Conservation (phyloP, 345 rosid species). For the Hevea brasiliensis region DNA sequence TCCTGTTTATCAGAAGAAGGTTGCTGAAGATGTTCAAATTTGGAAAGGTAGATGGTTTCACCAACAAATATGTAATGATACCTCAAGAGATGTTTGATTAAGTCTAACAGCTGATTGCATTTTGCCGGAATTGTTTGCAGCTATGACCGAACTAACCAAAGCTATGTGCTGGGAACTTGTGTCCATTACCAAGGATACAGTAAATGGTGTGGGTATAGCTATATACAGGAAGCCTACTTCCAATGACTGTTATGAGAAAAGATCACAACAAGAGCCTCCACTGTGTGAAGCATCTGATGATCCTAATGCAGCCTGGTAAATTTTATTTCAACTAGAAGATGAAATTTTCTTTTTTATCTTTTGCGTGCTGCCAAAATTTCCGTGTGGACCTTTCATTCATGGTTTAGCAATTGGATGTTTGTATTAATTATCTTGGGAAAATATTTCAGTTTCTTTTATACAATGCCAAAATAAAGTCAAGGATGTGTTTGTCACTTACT, state of each 20-base stretch:
- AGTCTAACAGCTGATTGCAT: constrained; percentile 23
- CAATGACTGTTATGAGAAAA: constrained; percentile 74
- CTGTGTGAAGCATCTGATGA: constrained; percentile 78
- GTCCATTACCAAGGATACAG: constrained; percentile 62
- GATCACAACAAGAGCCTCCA: constrained; percentile 72
- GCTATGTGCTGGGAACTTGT: constrained; percentile 91
- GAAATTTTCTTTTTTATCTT: background rate
- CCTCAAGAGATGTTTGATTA: constrained; percentile 18
- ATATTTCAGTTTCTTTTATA: background rate
- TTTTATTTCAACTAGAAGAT: background rate
- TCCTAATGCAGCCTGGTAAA: constrained; percentile 90
- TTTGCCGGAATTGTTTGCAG: constrained; percentile 48
- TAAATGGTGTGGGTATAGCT: constrained; percentile 79
- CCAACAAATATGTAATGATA: background rate
- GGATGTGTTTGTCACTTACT: background rate
- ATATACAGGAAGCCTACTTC: constrained; percentile 74
- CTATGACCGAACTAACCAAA: constrained; percentile 72
- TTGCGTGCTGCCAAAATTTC: background rate
- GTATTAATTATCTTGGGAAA: background rate
- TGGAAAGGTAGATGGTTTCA: constrained; percentile 67
- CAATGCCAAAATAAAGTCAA: background rate
- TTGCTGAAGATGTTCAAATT: constrained; percentile 71
- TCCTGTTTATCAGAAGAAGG: constrained; percentile 88
- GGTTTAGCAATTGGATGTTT: background rate
- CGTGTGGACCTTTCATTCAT: background rate